A percentile compares a stretch with the other conserved stretches of the same genome.
Evolutionary conservation across 352 stramenopile species (phyloP).

Genomic region (Globisporangium acanthophoron): DNA sequence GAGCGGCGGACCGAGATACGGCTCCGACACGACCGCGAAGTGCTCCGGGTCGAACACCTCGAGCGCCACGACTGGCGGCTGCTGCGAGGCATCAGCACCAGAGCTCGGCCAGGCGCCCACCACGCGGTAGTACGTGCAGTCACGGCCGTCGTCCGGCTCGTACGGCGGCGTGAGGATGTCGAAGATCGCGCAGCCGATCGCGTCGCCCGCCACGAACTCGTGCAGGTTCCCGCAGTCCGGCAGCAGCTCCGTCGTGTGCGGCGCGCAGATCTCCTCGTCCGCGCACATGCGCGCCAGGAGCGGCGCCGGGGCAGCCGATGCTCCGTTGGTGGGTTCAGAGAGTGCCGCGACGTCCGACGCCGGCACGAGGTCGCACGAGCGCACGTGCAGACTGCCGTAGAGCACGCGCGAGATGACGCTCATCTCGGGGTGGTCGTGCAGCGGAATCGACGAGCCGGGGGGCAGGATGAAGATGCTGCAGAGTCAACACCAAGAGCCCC

Average conservation of each 20-base stretch:
- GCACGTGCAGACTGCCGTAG: constrained; percentile 63
- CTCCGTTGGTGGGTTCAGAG: too few species aligned
- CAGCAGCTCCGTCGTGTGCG: constrained; percentile 63
- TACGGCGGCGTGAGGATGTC: constrained; percentile 87
- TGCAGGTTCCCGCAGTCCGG: constrained; percentile 73
- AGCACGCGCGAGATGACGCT: constrained; percentile 79
- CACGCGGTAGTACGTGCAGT: constrained; percentile 74
- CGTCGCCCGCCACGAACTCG: constrained; percentile 61
- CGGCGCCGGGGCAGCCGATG: neutral
- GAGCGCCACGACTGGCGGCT: constrained; percentile 20
- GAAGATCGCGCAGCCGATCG: constrained; percentile 77
- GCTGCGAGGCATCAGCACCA: neutral
- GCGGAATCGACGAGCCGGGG: constrained; percentile 56
- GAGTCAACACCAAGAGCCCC: neutral
- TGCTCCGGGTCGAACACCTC: constrained; percentile 43
- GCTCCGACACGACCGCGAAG: constrained; percentile 50
- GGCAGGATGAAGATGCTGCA: constrained; percentile 83
- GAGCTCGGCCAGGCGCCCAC: constrained; percentile 15
- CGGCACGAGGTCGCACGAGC: constrained; percentile 51
- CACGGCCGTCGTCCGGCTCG: constrained; percentile 47
- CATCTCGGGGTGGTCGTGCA: constrained; percentile 84
- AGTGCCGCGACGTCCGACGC: neutral
- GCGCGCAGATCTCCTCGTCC: constrained; percentile 39
- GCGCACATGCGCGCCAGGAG: constrained; percentile 34
- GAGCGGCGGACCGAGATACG: constrained; percentile 41